phyloP scores from a whole-genome alignment of 805 yeast species.

The Lachancea fermentati region DNA sequence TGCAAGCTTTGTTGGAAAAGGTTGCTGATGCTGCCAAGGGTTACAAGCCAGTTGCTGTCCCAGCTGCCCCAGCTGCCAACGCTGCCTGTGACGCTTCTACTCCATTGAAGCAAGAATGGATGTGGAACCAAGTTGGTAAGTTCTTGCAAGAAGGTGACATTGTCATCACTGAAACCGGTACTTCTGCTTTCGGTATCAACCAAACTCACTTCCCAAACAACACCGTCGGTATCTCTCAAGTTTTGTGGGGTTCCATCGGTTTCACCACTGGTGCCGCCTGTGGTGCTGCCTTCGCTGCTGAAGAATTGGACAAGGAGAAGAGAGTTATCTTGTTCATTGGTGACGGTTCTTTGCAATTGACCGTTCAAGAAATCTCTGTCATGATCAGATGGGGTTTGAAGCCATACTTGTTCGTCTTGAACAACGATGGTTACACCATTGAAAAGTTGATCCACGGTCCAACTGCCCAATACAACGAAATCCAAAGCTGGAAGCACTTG shows the following conservation, averaged over 20 bases:
- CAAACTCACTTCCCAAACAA: slow-evolving; percentile 59
- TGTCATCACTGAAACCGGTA: slow-evolving; percentile 67
- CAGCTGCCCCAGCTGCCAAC: slow-evolving; percentile 43
- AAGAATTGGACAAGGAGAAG: slow-evolving; percentile 53
- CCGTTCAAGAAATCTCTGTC: slow-evolving; percentile 69
- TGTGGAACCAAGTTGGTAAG: slow-evolving; percentile 59
- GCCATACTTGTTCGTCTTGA: slow-evolving; percentile 64
- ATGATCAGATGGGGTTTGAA: slow-evolving; percentile 60
- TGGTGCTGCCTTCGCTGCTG: slow-evolving; percentile 66
- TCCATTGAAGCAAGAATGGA: slow-evolving; percentile 57
- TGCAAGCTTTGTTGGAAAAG: slow-evolving; percentile 38
- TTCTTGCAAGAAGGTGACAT: slow-evolving; percentile 65
- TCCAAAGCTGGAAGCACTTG: slow-evolving; percentile 65
- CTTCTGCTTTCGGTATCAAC: slow-evolving; percentile 67
- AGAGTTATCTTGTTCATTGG: slow-evolving; percentile 67
- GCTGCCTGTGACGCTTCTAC: slow-evolving; percentile 40
- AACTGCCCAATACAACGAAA: slow-evolving; percentile 56
- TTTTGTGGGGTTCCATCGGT: slow-evolving; percentile 73
- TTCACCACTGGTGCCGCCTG: slow-evolving; percentile 60
- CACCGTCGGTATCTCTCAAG: slow-evolving; percentile 65
- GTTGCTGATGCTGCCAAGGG: slow-evolving; percentile 36
- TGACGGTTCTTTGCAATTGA: slow-evolving; percentile 71
- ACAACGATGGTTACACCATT: slow-evolving; percentile 71
- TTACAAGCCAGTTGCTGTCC: slow-evolving; percentile 52
- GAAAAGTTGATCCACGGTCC: slow-evolving; percentile 71